These are phyloP conservation scores for Gaultheria prostrata DNA, from an alignment of 148 eudicot genomes.

Conservation along the genomic window DNA sequence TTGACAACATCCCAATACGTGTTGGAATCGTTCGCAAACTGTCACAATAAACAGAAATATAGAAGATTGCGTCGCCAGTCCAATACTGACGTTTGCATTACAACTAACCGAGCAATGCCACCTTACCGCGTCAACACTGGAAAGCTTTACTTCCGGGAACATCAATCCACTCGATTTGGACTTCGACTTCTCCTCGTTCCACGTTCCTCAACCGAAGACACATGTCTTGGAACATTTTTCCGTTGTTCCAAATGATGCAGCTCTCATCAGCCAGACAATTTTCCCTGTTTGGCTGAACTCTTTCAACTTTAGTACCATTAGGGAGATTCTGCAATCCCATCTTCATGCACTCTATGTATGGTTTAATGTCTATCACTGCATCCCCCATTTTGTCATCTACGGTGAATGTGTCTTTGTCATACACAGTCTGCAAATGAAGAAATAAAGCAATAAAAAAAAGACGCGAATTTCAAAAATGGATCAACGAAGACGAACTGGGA, in stretches of 20 bases:
- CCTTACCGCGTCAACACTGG: not conserved
- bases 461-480: not conserved
- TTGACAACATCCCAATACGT: not conserved
- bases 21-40: not conserved
- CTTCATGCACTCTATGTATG: constrained; percentile 28
- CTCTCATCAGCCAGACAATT: constrained; percentile 65
- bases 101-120: not conserved
- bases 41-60: not conserved
- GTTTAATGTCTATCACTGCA: constrained; percentile 35
- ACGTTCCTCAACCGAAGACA: constrained; percentile 45
- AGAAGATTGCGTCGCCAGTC: not conserved
- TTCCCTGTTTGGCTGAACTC: constrained; percentile 42
- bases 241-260: constrained; percentile 52
- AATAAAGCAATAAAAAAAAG: not conserved
- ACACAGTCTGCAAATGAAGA: constrained; percentile 30
- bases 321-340: constrained; percentile 43
- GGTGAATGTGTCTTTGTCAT: constrained; percentile 45
- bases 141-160: constrained; percentile 14
- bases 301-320: constrained; percentile 38
- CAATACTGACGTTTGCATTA: not conserved
- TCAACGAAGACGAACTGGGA: no score
- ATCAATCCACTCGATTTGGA: constrained; percentile 21
- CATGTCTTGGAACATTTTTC: constrained; percentile 65
- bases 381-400: constrained; percentile 49
- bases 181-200: constrained; percentile 44